These are phyloP conservation scores for Arabidopsis arenosa DNA, from an alignment of 345 rosid genomes.

Conservation along the genomic window DNA sequence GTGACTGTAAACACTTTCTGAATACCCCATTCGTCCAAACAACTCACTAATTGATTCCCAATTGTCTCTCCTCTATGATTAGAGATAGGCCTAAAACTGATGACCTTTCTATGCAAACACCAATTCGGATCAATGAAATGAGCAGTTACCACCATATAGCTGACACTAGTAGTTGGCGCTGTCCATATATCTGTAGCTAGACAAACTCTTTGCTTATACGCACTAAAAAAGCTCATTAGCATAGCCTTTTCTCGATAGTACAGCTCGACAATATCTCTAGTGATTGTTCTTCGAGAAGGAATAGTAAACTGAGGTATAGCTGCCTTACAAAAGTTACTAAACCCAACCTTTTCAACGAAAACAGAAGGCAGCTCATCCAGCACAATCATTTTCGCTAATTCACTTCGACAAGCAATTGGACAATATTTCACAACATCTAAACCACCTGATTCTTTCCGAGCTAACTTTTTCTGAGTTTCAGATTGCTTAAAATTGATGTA, in stretches of 20 bases:
- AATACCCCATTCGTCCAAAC: neutral
- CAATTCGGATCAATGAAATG: neutral
- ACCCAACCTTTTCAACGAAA: constrained; percentile 14
- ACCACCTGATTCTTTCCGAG: neutral
- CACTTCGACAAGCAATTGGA: neutral
- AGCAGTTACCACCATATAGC: too few species aligned
- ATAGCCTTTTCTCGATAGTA: neutral
- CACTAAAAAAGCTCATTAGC: neutral
- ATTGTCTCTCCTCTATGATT: neutral
- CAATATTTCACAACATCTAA: neutral
- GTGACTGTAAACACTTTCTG: neutral
- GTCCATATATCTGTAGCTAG: too few species aligned
- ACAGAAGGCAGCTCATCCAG: neutral
- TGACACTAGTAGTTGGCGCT: too few species aligned
- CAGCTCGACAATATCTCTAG: neutral
- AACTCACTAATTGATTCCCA: constrained; percentile 4
- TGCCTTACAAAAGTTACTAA: neutral
- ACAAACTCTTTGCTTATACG: too few species aligned
- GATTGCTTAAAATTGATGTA: too few species aligned
- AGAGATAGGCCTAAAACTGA: neutral
- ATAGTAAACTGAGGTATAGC: neutral
- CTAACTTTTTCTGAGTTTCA: neutral
- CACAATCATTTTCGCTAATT: constrained; percentile 6
- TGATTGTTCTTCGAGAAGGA: neutral
- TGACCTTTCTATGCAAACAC: constrained; percentile 1